Evolutionary conservation across 2,329 filamentous ascomycete genomes (phyloP).

Genomic region (Curvularia lunata): DNA sequence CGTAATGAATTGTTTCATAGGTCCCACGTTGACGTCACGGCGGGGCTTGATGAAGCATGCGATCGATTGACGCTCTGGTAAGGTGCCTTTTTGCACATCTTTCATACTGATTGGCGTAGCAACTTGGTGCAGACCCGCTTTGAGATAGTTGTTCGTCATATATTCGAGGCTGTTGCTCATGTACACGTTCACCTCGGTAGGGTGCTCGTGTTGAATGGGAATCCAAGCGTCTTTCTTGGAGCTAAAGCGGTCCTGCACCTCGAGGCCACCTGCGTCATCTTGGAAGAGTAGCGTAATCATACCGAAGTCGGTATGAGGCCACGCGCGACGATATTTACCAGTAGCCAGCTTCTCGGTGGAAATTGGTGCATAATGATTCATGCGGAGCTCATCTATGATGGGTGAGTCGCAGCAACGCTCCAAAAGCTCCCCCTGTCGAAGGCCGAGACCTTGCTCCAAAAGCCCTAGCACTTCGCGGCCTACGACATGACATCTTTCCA

Average conservation of each 20-base stretch:
- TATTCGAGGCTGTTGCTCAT: background rate
- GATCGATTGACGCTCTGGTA: background rate
- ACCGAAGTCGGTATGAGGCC: conserved; percentile 33
- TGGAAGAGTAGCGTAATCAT: conserved; percentile 46
- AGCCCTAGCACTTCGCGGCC: conserved; percentile 14
- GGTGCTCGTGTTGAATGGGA: background rate
- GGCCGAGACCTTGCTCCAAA: conserved; percentile 17
- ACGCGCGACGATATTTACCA: conserved; percentile 13
- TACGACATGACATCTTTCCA: conserved; percentile 13
- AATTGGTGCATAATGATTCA: conserved; percentile 29
- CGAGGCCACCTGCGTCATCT: conserved; percentile 63
- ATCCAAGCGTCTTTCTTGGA: background rate
- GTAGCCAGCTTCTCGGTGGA: conserved; percentile 6
- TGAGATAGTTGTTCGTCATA: conserved; percentile 5
- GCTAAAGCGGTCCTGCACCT: conserved; percentile 71
- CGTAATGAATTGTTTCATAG: background rate
- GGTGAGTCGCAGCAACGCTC: conserved; percentile 5
- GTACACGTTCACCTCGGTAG: background rate
- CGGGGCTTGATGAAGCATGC: conserved; percentile 2
- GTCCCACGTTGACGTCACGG: conserved; percentile 1
- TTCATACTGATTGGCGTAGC: background rate
- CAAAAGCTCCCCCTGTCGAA: conserved; percentile 7
- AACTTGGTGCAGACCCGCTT: conserved; percentile 2
- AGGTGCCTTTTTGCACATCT: background rate
- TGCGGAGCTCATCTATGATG: conserved; percentile 20